These are phyloP conservation scores for Musa troglodytarum DNA, from an alignment of 176 grass and related monocot species.

Conservation along the genomic window DNA sequence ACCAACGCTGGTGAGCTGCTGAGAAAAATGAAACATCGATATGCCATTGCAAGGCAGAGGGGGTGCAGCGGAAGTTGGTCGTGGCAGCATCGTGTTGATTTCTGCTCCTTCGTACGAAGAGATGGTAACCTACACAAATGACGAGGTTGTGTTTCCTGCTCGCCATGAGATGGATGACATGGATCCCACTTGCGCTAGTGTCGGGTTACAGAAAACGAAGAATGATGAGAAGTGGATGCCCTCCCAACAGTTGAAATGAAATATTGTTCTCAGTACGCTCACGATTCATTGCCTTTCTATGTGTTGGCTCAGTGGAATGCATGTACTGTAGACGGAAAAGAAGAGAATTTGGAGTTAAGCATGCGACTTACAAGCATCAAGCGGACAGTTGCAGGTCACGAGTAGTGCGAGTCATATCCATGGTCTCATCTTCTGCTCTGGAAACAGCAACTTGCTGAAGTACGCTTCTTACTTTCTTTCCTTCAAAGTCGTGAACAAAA, in stretches of 20 bases:
- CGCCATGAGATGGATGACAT: neutral
- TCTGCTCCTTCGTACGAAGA: neutral
- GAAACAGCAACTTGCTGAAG: too few species aligned
- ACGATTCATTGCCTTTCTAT: neutral
- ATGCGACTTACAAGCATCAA: neutral
- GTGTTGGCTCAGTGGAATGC: constrained; percentile 3
- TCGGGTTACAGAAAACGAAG: neutral
- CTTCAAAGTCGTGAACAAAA: too few species aligned
- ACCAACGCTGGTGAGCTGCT: too few species aligned
- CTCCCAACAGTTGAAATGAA: too few species aligned
- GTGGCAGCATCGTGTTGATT: too few species aligned
- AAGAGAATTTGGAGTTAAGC: neutral
- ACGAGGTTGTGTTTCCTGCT: neutral
- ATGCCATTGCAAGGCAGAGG: too few species aligned
- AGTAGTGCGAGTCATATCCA: too few species aligned
- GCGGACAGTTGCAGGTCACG: neutral
- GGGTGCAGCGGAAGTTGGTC: too few species aligned
- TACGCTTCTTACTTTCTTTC: too few species aligned
- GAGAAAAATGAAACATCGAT: too few species aligned
- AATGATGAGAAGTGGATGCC: neutral
- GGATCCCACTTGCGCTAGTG: neutral
- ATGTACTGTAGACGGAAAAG: neutral
- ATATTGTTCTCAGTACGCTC: too few species aligned
- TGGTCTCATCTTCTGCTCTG: too few species aligned
- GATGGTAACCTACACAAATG: neutral